Conservation (phyloP, 2,329 filamentous ascomycete genomes). For the Scedosporium dehoogii region DNA sequence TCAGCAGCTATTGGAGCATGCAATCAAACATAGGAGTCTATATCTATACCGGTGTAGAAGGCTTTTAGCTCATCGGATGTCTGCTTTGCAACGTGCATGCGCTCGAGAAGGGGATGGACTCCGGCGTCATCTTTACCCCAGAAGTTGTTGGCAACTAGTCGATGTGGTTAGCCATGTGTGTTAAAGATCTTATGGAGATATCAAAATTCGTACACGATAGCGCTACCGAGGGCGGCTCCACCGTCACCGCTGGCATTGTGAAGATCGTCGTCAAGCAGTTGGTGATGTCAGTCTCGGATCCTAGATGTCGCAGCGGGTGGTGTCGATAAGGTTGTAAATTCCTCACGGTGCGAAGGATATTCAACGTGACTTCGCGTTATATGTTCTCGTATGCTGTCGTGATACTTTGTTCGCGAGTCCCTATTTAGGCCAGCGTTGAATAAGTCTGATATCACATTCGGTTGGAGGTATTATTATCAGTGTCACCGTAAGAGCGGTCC, state of each 20-base stretch:
- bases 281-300: not conserved
- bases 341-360: too few relatives aligned
- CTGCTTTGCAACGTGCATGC: slow-evolving; percentile 89
- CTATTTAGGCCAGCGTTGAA: not conserved
- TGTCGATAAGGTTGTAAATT: too few relatives aligned
- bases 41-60: slow-evolving; percentile 70
- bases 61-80: slow-evolving; percentile 88
- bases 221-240: slow-evolving; percentile 54
- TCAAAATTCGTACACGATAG: slow-evolving; percentile 48
- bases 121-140: slow-evolving; percentile 99
- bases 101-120: slow-evolving; percentile 80
- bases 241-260: slow-evolving; percentile 49
- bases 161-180: not conserved
- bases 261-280: not conserved
- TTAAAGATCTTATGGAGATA: not conserved
- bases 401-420: not conserved
- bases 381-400: not conserved
- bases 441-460: not conserved
- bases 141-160: slow-evolving; percentile 91
- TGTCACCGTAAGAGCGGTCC: not conserved
- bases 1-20: not conserved
- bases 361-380: too few relatives aligned
- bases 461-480: not conserved
- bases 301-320: too few relatives aligned
- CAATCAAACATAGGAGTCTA: not conserved